Evolutionary conservation across 2,329 filamentous ascomycete genomes (phyloP).

Genomic region (Fusarium hostae): DNA sequence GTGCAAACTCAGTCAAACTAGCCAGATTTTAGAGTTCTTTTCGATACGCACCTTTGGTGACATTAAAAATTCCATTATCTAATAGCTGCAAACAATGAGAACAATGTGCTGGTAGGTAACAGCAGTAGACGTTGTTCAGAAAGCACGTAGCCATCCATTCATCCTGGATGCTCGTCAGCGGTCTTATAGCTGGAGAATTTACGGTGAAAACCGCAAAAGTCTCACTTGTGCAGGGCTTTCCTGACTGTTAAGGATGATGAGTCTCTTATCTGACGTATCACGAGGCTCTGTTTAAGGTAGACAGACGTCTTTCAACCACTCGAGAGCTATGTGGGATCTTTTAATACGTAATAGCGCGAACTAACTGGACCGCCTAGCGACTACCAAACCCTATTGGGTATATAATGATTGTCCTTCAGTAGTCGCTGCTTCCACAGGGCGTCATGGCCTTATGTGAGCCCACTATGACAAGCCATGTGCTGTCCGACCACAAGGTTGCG

Average conservation of each 20-base stretch:
- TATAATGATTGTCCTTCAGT: neutral
- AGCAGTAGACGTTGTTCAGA: neutral
- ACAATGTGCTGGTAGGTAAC: neutral
- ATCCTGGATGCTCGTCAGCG: neutral
- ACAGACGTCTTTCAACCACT: neutral
- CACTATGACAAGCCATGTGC: neutral
- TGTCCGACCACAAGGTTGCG: slow-evolving; percentile 6
- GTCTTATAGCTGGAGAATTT: neutral
- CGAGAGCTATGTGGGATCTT: neutral
- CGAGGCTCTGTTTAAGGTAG: neutral
- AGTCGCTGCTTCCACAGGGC: neutral
- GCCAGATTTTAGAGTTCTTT: too few species aligned
- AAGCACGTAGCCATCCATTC: neutral
- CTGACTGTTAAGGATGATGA: neutral
- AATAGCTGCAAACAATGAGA: neutral
- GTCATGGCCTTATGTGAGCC: slow-evolving; percentile 1
- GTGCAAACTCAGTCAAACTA: too few species aligned
- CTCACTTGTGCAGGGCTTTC: neutral
- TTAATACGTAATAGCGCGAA: neutral
- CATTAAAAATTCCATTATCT: neutral
- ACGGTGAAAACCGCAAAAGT: neutral
- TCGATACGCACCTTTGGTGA: neutral
- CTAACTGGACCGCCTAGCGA: neutral
- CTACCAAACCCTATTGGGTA: neutral
- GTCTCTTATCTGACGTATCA: neutral